Evolutionary conservation across 1,284 basidiomycete genomes (phyloP), one percentile per base, ranked within the genome.

Genomic region (Naganishia sp.): DNA sequence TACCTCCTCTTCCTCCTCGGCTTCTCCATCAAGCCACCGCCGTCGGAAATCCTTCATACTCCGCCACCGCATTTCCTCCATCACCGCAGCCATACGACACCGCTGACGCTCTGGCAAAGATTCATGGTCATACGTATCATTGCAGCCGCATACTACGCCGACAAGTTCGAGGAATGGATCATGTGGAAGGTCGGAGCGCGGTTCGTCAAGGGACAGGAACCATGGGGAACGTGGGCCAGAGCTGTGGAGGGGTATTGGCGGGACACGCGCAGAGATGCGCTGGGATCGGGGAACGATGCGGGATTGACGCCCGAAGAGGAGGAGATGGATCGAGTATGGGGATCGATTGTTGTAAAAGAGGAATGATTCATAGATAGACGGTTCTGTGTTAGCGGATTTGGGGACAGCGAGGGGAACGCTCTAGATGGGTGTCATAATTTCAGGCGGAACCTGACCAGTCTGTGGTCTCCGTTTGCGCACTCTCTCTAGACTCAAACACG

Each of bases 121-220:
- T 3, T 56, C 10, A 55, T 61, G 45, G 52, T 63, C 31, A 21
- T 73, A 18, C 56, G 68, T 7, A 65, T 77, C 17, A 43, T 83
- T 7, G 71, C 65, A n/a, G 46, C 71, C n/a, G 69, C 77, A 1
- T 75, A 74, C 31, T 57, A 77, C 4, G 71, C 79, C 3, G 80
- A 80, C n/a, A 69, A 64, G 25, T 28, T 81, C 1, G 83, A 84
- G 68, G 73, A 78, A 57, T 68, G 70, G 65, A 57, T 82, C 2
- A 85, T 85, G 70, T 65, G 63, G 2, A 49, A 75, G 5, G 68
- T 78, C 2, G 67, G 74, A 0, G 84, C 83, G 9, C 75, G 81
- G 32, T 80, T 83, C 46, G 82, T 85, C 0, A 65, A 54, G 4
- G 85, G 83, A 2, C 76, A 79, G 21, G 84, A 84, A 69, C 84